Conservation (phyloP, 116 monocot species). For the Cymodocea nodosa region DNA sequence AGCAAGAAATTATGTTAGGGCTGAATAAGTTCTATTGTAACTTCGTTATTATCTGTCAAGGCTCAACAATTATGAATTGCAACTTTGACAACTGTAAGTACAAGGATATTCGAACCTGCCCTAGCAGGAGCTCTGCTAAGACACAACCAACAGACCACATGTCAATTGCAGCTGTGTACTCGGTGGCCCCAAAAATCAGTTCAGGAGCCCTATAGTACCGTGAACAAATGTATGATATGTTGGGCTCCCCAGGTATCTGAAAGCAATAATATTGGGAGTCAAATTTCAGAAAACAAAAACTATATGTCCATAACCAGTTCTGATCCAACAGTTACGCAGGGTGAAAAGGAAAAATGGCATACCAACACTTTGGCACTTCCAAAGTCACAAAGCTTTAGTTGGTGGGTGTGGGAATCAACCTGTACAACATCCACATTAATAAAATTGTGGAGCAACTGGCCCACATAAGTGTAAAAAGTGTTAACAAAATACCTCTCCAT, state of each 20-base stretch:
- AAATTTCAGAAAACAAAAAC: background rate
- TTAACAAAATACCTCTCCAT: too few relatives aligned
- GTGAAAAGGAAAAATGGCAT: conserved; percentile 4
- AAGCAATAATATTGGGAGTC: background rate
- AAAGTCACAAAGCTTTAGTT: conserved; percentile 20
- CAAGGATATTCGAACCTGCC: conserved; percentile 36
- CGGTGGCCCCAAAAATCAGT: conserved; percentile 85
- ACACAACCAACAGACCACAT: conserved; percentile 92
- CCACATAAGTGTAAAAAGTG: too few relatives aligned
- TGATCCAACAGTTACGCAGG: background rate
- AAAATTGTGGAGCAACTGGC: background rate
- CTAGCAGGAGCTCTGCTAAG: conserved; percentile 73
- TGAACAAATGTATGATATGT: conserved; percentile 86
- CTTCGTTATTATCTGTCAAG: too few relatives aligned
- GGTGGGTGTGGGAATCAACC: conserved; percentile 18
- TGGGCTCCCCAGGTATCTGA: conserved; percentile 50
- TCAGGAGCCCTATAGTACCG: conserved; percentile 88
- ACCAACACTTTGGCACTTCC: conserved; percentile 27
- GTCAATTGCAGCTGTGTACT: conserved; percentile 82
- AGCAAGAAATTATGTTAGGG: too few relatives aligned
- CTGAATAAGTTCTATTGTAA: too few relatives aligned
- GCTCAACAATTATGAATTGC: background rate
- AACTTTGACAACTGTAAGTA: background rate
- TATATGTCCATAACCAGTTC: background rate
- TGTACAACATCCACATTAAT: conserved; percentile 5